Conservation (phyloP, 2,329 filamentous ascomycete species). For the Endocalyx cinctus region DNA sequence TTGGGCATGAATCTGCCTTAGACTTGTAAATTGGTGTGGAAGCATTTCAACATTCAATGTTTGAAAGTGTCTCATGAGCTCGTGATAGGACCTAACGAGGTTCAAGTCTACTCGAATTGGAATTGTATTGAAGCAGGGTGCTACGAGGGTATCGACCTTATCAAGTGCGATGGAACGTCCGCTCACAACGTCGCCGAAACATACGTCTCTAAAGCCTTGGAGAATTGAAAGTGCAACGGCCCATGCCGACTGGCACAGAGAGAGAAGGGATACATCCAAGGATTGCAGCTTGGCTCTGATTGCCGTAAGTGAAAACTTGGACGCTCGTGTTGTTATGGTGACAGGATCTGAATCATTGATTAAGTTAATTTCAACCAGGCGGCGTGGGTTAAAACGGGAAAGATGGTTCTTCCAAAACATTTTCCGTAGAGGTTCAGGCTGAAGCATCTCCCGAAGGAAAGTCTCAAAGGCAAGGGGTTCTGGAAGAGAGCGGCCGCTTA, state of each 20-base stretch:
- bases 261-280: constrained; percentile 58
- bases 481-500: constrained; percentile 47
- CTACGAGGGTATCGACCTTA: constrained; percentile 67
- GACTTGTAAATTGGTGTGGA: constrained; percentile 67
- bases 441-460: constrained; percentile 59
- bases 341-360: constrained; percentile 4
- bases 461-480: constrained; percentile 50
- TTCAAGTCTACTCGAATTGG: constrained; percentile 60
- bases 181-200: constrained; percentile 82
- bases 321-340: constrained; percentile 9
- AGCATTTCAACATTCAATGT: constrained; percentile 57
- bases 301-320: constrained; percentile 30
- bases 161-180: constrained; percentile 66
- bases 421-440: constrained; percentile 44
- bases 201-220: constrained; percentile 59
- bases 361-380: constrained; percentile 7
- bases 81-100: constrained; percentile 42
- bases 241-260: constrained; percentile 71
- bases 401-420: constrained; percentile 64
- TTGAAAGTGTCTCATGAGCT: constrained; percentile 58
- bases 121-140: constrained; percentile 88
- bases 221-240: constrained; percentile 56
- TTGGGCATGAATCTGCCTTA: constrained; percentile 64
- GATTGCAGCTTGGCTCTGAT: constrained; percentile 47
- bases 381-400: constrained; percentile 36